Base-by-base conservation (phyloP, 495 filamentous ascomycete species). In the Trichoderma erinaceum region DNA sequence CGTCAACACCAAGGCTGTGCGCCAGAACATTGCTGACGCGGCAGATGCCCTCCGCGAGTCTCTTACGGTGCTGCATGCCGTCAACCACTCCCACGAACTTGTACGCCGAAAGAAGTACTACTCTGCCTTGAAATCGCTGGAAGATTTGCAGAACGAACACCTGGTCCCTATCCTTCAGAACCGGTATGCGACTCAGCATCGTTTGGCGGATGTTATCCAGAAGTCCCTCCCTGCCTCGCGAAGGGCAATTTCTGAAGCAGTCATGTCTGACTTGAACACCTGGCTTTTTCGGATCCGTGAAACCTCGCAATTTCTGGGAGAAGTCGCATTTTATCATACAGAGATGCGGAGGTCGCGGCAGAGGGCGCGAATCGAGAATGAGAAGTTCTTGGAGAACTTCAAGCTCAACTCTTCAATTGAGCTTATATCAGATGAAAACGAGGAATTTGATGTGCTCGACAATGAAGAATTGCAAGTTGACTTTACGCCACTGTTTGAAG, bases 281-380 rank as follows among this genome's bases (percentile, higher is more conserved):
- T 99, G 95, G 95, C 82, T 99, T n/a, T 98, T 88, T 74, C 88
- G 91, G 38, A 96, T 99, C 69, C 88, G 96, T 68, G 96, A 98
- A 75, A 96, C 93, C 43, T 96, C 93, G 0, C 93, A 97, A 69
- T 96, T 94, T 67, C 81, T 99, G 27, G 95, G 95, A 4, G 93
- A 98, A 77, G 90, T 99, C n/a, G 93, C 95, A 27, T 93, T 99
- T 74, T 97, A 93, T 73, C 91, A 96, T 73, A 98, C 95, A 0
- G 89, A 96, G 70, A 83, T 96, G 72, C 86, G 95, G n/a, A 87
- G 93, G 68, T 84, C 84, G 46, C 84, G 95, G 66, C 92, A 96
- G 71, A 91, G 93, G 73, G 88, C 93, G 68, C 84, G 95, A 23
- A 84, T 87, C 41, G 87, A 93, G 68, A 83, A 83, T 25, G 84